A percentile compares a stretch with the other conserved stretches of the same genome.
Evolutionary conservation across 129 eudicot genomes (phyloP).

Genomic region (Logfia minima): DNA sequence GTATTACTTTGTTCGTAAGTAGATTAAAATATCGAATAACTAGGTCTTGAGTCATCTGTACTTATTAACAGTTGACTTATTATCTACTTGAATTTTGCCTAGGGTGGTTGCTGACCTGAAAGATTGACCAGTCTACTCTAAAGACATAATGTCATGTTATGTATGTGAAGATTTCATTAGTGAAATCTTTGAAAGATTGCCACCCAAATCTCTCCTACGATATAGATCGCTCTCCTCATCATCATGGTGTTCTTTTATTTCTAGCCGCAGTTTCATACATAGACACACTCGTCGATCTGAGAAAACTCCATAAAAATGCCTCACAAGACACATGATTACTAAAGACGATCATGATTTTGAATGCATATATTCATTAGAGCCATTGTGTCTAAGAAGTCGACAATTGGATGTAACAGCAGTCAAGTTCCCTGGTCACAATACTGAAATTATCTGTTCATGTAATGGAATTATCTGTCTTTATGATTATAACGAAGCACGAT

Average conservation of each 20-base stretch:
- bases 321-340: neutral
- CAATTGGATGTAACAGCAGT: neutral
- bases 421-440: neutral
- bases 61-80: too few relatives aligned
- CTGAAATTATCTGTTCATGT: conserved; percentile 4
- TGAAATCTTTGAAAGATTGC: conserved; percentile 34
- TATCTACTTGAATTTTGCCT: too few relatives aligned
- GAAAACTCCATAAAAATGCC: neutral
- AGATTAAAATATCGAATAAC: too few relatives aligned
- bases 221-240: conserved; percentile 41
- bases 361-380: neutral
- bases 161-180: conserved; percentile 26
- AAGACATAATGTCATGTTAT: conserved; percentile 23
- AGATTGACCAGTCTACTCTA: neutral
- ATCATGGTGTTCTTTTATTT: conserved; percentile 3
- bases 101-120: too few relatives aligned
- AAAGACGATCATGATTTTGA: neutral
- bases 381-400: neutral
- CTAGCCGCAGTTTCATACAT: conserved; percentile 28
- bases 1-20: too few relatives aligned
- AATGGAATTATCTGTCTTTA: neutral
- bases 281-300: conserved; percentile 11
- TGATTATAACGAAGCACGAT: neutral
- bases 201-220: conserved; percentile 35
- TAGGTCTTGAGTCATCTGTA: too few relatives aligned